Evolutionary conservation across 768 basidiomycete genomes (phyloP), one percentile per base, ranked within the genome.

Genomic region (Naganishia vaughanmartiniae): DNA sequence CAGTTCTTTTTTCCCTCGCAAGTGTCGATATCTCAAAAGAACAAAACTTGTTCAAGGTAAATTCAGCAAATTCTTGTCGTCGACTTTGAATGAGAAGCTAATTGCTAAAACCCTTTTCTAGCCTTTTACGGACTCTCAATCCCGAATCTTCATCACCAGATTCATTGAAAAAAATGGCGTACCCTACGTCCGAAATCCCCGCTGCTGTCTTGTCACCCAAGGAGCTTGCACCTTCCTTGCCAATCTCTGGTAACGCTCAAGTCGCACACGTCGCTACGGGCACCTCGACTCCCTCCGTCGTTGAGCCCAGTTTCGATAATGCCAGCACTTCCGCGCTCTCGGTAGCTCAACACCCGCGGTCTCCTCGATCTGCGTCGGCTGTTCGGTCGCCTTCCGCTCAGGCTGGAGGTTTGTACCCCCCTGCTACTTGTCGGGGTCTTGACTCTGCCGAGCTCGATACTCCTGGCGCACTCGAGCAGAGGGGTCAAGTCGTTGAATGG

Each of bases 361-460:
- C 60, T 4, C 66, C 71, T 26, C 31, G 55, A 26, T 46, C 48
- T 55, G 42, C 48, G 19, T 67, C 71, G 1, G 58, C 48, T 39
- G 34, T 31, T 14, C 54, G 42, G 2, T 11, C 34, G 1, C 33
- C 54, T 36, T 56, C 54, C 11, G 56, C 33, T 30, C 42, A 48
- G 26, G 57, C 56, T 21, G 55, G 77, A 73, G 21, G 67, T 67
- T 72, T 80, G 28, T 77, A 75, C 74, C 78, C 79, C 10, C 80
- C 80, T 24, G 80, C 81, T 24, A 79, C 79, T 11, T 66, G 66
- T 33, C 75, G 72, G 46, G 81, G 81, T 33, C 75, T 81, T 45
- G 80, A 79, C 67, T 71, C 72, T 21, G 56, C 45, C 63, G 70
- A 71, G 21, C 63, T 36, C 7, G 55, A 66, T 19, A 46, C 45